Percentiles rank a stretch among this genome's conserved stretches.
Conservation (phyloP, 257 asterid genomes). For the Nicotiana obtusifolia region DNA sequence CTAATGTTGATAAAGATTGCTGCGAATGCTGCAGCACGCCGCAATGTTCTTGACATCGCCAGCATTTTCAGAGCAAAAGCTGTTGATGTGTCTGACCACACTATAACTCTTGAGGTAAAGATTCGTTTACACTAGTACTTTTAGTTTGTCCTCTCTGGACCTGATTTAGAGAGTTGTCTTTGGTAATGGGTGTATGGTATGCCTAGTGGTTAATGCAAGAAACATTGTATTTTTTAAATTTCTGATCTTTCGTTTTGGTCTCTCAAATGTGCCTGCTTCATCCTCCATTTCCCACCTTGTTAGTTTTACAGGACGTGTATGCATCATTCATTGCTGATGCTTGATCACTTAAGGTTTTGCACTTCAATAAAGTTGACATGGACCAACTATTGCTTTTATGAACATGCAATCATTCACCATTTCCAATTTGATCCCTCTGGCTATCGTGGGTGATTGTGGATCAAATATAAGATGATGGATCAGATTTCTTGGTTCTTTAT, state of each 20-base stretch:
- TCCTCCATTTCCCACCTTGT: not conserved
- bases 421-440: not conserved
- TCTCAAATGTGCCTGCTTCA: not conserved
- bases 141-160: not conserved
- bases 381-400: not conserved
- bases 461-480: not conserved
- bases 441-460: not conserved
- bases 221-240: not conserved
- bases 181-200: not conserved
- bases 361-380: not conserved
- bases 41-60: slow-evolving; percentile 93
- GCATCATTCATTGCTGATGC: not conserved
- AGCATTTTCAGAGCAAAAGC: slow-evolving; percentile 98
- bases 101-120: slow-evolving; percentile 87
- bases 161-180: not conserved
- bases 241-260: not conserved
- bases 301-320: not conserved
- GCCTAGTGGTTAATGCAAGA: not conserved
- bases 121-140: not conserved
- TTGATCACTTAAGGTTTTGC: not conserved
- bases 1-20: slow-evolving; percentile 85
- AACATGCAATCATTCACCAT: slow-evolving; percentile 3
- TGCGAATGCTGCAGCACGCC: slow-evolving; percentile 83
- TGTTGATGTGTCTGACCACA: slow-evolving; percentile 96
- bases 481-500: slow-evolving; percentile 8